phyloP scores from a whole-genome alignment of 163 green algal species.

The Volvox carteri region DNA sequence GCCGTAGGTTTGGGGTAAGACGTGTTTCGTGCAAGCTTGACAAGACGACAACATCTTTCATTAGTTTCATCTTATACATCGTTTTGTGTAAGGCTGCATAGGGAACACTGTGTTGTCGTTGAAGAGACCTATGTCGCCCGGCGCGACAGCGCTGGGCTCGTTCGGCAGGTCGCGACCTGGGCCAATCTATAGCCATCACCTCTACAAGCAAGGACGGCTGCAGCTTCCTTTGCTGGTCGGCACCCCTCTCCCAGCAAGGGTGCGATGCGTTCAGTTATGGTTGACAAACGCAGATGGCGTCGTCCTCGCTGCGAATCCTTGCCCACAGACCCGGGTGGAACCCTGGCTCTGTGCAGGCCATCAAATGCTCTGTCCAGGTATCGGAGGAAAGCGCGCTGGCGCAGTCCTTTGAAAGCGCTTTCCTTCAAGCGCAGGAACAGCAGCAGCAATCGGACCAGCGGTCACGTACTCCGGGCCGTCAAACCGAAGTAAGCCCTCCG shows the following conservation, averaged over 20 bases:
- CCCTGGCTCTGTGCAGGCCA: neutral
- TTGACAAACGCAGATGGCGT: no score
- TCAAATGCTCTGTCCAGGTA: neutral
- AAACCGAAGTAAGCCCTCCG: slow-evolving; percentile 4
- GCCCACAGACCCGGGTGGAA: no score
- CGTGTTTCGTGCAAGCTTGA: no score
- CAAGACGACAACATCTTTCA: no score
- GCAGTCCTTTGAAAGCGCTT: slow-evolving; percentile 1
- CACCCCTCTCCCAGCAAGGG: neutral
- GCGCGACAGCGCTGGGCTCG: slow-evolving; percentile 13
- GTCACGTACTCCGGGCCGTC: neutral
- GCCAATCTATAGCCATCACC: neutral
- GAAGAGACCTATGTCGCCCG: slow-evolving; percentile 12
- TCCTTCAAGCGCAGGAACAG: slow-evolving; percentile 18
- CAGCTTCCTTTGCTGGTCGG: neutral
- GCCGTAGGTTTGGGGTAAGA: no score
- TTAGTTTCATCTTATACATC: no score
- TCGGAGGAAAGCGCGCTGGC: slow-evolving; percentile 23
- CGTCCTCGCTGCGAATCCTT: no score
- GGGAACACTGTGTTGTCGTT: no score
- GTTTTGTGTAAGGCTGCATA: no score
- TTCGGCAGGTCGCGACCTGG: neutral
- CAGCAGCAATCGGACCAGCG: neutral
- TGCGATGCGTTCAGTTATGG: neutral
- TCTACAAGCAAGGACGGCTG: neutral